These are phyloP conservation scores for Drechslerella stenobrocha DNA, from an alignment of 2,329 filamentous ascomycete genomes.

Conservation along the genomic window DNA sequence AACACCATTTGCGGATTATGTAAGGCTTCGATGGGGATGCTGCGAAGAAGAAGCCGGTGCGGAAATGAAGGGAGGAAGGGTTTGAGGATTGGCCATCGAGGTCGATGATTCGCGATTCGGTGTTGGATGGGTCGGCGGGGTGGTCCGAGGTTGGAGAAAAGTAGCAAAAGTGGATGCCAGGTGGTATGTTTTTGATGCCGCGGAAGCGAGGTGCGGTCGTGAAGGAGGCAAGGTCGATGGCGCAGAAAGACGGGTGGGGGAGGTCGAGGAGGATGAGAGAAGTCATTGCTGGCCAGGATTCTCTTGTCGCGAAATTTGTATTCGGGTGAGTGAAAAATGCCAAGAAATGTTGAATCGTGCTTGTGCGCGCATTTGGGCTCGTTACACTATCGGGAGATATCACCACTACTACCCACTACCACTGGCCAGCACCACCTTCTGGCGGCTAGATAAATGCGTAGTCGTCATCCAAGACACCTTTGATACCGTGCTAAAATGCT, in stretches of 20 bases:
- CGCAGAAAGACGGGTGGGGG: slow-evolving; percentile 50
- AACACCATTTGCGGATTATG: slow-evolving; percentile 45
- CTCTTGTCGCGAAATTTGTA: slow-evolving; percentile 5
- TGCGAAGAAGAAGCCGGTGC: slow-evolving; percentile 37
- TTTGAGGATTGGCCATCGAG: slow-evolving; percentile 35
- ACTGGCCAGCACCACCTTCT: too few species aligned
- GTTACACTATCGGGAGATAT: too few species aligned
- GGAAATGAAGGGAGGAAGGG: slow-evolving; percentile 36
- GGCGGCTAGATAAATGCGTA: too few species aligned
- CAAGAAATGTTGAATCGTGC: slow-evolving; percentile 23
- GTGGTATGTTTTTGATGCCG: slow-evolving; percentile 51
- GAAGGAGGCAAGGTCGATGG: slow-evolving; percentile 51
- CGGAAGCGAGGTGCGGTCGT: slow-evolving; percentile 51
- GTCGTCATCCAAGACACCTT: too few species aligned
- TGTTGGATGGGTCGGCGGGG: slow-evolving; percentile 31
- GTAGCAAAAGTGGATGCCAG: slow-evolving; percentile 52
- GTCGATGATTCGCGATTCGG: slow-evolving; percentile 39
- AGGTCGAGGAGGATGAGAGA: slow-evolving; percentile 50
- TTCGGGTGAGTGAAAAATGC: slow-evolving; percentile 19
- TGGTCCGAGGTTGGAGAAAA: slow-evolving; percentile 51
- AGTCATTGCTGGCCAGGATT: slow-evolving; percentile 25
- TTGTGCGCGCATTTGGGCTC: too few species aligned
- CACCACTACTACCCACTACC: too few species aligned
- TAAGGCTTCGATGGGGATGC: slow-evolving; percentile 29
- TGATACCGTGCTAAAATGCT: too few species aligned